phyloP scores from a whole-genome alignment of 345 rosid species.

The Citrus sp. region DNA sequence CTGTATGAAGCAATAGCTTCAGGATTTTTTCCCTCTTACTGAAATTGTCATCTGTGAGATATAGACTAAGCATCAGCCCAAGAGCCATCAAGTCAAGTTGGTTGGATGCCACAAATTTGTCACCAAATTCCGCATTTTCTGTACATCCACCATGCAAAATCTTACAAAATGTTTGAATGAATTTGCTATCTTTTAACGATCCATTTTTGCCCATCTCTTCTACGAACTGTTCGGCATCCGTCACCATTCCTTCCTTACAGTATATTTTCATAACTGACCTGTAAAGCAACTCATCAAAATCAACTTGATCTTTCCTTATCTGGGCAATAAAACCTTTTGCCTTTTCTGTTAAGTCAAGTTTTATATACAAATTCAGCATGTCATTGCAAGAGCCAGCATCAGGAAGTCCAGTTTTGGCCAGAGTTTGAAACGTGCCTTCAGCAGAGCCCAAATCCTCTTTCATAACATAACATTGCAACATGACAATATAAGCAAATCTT shows the following conservation, averaged over 20 bases:
- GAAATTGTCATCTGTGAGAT: constrained; percentile 32
- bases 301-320: constrained; percentile 46
- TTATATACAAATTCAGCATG: constrained; percentile 63
- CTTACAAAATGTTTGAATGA: constrained; percentile 51
- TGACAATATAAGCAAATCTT: constrained; percentile 76
- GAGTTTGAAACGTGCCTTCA: constrained; percentile 64
- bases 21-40: constrained; percentile 40
- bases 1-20: constrained; percentile 45
- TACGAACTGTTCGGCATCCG: constrained; percentile 43
- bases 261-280: constrained; percentile 49
- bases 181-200: constrained; percentile 39
- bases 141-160: constrained; percentile 26
- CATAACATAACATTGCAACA: constrained; percentile 71
- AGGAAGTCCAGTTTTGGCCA: constrained; percentile 64
- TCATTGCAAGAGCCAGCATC: constrained; percentile 80
- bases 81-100: constrained; percentile 50
- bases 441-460: constrained; percentile 63
- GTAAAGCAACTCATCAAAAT: constrained; percentile 57
- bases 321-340: constrained; percentile 55
- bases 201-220: constrained; percentile 44
- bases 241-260: constrained; percentile 63
- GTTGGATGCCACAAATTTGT: constrained; percentile 21
- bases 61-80: constrained; percentile 51
- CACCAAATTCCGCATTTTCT: constrained; percentile 21
- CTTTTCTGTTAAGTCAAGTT: constrained; percentile 46